A percentile compares a stretch with the other conserved stretches of the same genome.
These are phyloP conservation scores for Liquidambar formosana DNA, from an alignment of 164 flowering plant genomes.

Conservation along the genomic window DNA sequence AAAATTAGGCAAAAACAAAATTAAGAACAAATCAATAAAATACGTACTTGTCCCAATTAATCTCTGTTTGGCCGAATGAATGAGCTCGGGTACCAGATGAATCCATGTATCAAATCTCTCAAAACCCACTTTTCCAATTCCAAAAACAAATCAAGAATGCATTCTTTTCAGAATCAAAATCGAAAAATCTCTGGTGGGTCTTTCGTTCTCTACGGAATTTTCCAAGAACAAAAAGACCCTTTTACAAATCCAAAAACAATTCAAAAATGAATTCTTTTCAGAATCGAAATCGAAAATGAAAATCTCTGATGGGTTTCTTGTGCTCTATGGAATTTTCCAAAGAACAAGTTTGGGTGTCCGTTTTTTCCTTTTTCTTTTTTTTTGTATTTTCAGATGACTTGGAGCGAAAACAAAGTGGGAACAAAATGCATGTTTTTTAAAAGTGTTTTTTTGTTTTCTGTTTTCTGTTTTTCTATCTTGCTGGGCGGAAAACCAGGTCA, in stretches of 20 bases:
- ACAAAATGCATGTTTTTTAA: neutral
- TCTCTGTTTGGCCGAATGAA: constrained; percentile 66
- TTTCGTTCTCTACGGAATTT: too few species aligned
- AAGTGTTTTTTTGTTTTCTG: neutral
- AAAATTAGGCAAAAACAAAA: neutral
- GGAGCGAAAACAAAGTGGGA: neutral
- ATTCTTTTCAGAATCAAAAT: too few species aligned
- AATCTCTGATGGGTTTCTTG: neutral
- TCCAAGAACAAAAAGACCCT: too few species aligned
- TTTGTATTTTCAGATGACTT: neutral
- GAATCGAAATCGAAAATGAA: too few species aligned
- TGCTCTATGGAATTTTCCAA: neutral
- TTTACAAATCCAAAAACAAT: too few species aligned
- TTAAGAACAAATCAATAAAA: neutral
- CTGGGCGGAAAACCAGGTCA: neutral
- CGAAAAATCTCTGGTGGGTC: too few species aligned
- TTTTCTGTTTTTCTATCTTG: neutral
- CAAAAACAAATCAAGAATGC: constrained; percentile 11
- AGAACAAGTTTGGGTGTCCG: neutral
- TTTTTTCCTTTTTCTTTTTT: neutral
- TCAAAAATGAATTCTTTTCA: too few species aligned
- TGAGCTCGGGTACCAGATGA: constrained; percentile 38
- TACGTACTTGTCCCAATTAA: constrained; percentile 84
- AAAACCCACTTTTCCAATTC: neutral
- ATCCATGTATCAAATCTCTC: constrained; percentile 32